A percentile compares a stretch with the other conserved stretches of the same genome.
Evolutionary conservation across 768 basidiomycete species (phyloP).

Genomic region (Leucosporidium yakuticum): DNA sequence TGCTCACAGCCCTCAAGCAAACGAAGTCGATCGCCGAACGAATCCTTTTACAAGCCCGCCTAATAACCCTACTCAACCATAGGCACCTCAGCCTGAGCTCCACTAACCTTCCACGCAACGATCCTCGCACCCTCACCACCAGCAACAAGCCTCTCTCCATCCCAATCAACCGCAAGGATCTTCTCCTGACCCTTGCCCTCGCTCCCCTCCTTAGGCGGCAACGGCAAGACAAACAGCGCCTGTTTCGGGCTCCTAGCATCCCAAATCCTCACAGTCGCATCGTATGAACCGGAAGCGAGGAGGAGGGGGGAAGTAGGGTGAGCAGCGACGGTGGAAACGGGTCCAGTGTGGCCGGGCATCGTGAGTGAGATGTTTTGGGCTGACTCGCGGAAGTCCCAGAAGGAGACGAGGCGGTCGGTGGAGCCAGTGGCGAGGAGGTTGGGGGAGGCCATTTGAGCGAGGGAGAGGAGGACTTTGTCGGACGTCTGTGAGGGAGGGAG

Average conservation of each 20-base stretch:
- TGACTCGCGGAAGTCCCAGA: conserved; percentile 45
- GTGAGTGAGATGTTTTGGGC: conserved; percentile 46
- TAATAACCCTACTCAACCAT: background rate
- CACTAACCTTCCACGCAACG: conserved; percentile 16
- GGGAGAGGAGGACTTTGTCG: conserved; percentile 45
- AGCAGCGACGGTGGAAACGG: conserved; percentile 43
- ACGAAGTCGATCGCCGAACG: too few relatives aligned
- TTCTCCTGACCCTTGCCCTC: conserved; percentile 44
- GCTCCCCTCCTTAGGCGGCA: conserved; percentile 38
- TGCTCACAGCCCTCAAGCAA: too few relatives aligned
- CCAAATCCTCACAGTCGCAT: conserved; percentile 47
- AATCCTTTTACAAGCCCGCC: too few relatives aligned
- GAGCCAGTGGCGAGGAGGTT: conserved; percentile 44
- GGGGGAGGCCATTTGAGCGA: conserved; percentile 43
- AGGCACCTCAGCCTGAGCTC: background rate
- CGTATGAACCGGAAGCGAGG: conserved; percentile 45
- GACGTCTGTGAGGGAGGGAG: conserved; percentile 6
- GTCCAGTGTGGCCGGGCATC: conserved; percentile 43
- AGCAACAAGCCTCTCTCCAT: conserved; percentile 46
- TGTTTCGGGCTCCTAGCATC: conserved; percentile 48
- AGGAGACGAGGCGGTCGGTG: conserved; percentile 46
- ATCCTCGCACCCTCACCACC: conserved; percentile 49
- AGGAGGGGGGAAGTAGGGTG: conserved; percentile 47
- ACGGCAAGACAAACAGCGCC: conserved; percentile 44
- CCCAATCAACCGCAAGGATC: conserved; percentile 46